Conservation (phyloP, 2,329 filamentous ascomycete genomes). For the Ilyonectria mors-panacis region DNA sequence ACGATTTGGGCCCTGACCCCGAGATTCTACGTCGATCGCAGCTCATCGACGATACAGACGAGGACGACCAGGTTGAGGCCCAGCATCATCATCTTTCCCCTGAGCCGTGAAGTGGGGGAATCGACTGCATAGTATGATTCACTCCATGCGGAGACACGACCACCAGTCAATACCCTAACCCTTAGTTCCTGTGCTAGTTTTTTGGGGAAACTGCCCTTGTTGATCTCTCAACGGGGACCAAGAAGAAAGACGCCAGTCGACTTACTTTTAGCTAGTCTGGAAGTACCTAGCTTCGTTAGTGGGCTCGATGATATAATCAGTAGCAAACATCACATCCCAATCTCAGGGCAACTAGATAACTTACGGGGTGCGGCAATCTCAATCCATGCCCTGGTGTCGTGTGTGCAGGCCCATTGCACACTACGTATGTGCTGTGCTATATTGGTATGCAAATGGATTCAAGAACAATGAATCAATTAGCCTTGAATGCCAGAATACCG, state of each 20-base stretch:
- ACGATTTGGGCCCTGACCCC: constrained; percentile 28
- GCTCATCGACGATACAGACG: not conserved
- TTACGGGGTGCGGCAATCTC: constrained; percentile 26
- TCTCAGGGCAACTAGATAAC: constrained; percentile 20
- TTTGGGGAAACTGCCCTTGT: constrained; percentile 10
- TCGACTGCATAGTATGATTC: constrained; percentile 8
- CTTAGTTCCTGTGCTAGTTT: constrained; percentile 6
- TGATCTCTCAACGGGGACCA: constrained; percentile 15
- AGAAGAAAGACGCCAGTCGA: not conserved
- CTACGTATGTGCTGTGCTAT: constrained; percentile 4
- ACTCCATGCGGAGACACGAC: not conserved
- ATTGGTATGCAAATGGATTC: constrained; percentile 18
- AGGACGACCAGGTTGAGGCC: not conserved
- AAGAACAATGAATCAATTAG: constrained; percentile 22
- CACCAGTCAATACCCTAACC: constrained; percentile 2
- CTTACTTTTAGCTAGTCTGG: constrained; percentile 16
- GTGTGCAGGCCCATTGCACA: constrained; percentile 26
- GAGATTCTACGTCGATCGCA: constrained; percentile 34
- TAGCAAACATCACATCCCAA: constrained; percentile 36
- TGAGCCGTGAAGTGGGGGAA: constrained; percentile 27
- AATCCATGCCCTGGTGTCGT: constrained; percentile 18
- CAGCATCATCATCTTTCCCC: constrained; percentile 3
- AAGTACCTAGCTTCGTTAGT: constrained; percentile 8
- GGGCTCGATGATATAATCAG: not conserved
- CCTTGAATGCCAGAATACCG: constrained; percentile 15